Conservation (phyloP, 1,284 basidiomycete species). For the Pholiota adiposa region DNA sequence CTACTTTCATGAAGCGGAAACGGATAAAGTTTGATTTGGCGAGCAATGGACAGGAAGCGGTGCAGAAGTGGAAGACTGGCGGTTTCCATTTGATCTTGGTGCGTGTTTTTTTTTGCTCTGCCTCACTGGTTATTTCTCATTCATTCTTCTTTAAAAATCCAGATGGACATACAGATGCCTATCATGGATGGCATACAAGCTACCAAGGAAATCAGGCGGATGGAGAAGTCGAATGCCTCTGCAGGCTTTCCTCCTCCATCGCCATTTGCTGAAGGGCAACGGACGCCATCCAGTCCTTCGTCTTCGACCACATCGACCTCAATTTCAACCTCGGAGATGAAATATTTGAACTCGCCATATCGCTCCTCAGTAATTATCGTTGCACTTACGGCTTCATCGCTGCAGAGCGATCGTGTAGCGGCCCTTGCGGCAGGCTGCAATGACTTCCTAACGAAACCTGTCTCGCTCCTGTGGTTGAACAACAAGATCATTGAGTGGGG, state of each 20-base stretch:
- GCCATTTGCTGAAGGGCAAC: slow-evolving; percentile 48
- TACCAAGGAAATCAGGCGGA: slow-evolving; percentile 91
- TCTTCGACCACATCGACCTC: slow-evolving; percentile 43
- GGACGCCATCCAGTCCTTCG: slow-evolving; percentile 53
- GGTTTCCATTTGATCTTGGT: slow-evolving; percentile 96
- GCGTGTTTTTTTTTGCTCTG: slow-evolving; percentile 32
- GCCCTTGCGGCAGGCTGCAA: slow-evolving; percentile 98
- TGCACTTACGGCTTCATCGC: slow-evolving; percentile 92
- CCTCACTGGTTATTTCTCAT: not conserved
- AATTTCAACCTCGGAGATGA: slow-evolving; percentile 43
- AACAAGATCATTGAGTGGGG: slow-evolving; percentile 99
- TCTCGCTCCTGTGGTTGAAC: slow-evolving; percentile 94
- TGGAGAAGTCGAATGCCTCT: slow-evolving; percentile 76
- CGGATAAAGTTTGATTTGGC: slow-evolving; percentile 96
- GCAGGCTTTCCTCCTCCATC: slow-evolving; percentile 77
- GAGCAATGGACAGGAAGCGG: slow-evolving; percentile 94
- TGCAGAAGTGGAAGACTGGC: slow-evolving; percentile 94
- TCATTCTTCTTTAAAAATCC: slow-evolving; percentile 38
- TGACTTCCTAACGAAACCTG: slow-evolving; percentile 98
- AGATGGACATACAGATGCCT: slow-evolving; percentile 99
- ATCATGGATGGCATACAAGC: slow-evolving; percentile 99
- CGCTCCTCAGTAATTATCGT: slow-evolving; percentile 98
- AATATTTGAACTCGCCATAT: slow-evolving; percentile 64
- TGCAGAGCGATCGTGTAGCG: slow-evolving; percentile 92
- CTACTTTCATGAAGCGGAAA: slow-evolving; percentile 95